These are phyloP conservation scores for Erodium trifolium DNA, from an alignment of 441 rosid genomes.

Conservation along the genomic window DNA sequence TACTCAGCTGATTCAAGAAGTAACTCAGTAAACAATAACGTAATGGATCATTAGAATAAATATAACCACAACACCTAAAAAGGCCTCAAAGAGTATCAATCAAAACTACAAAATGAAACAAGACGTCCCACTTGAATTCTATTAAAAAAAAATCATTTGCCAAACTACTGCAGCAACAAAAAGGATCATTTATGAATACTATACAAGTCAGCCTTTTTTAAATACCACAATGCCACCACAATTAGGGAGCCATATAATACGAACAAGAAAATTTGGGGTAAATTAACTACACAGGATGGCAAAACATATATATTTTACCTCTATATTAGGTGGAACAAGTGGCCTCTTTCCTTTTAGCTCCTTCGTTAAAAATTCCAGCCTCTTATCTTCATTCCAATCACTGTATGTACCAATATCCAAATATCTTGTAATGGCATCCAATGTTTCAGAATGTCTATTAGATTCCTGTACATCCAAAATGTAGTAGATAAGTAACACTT, in stretches of 20 bases:
- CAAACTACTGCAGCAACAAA: not conserved
- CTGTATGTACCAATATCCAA: slow-evolving; percentile 91
- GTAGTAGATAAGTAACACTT: not conserved
- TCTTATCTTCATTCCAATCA: slow-evolving; percentile 94
- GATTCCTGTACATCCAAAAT: slow-evolving; percentile 53
- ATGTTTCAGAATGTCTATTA: slow-evolving; percentile 72
- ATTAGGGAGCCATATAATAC: not conserved
- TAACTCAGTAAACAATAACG: not conserved
- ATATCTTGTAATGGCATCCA: slow-evolving; percentile 78
- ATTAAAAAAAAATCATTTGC: not conserved
- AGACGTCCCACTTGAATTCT: not conserved
- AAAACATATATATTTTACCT: slow-evolving; percentile 34
- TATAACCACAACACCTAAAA: not conserved
- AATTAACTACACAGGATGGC: not conserved
- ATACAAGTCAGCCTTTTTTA: not conserved
- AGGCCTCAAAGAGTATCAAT: not conserved
- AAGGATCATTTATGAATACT: not conserved
- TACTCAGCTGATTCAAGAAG: not conserved
- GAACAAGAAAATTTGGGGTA: not conserved
- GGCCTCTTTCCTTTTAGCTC: slow-evolving; percentile 93
- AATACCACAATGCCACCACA: not conserved
- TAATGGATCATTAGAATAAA: not conserved
- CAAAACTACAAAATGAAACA: not conserved
- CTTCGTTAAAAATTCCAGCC: slow-evolving; percentile 67
- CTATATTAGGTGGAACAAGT: slow-evolving; percentile 69